Evolutionary conservation across 306 rosid species (phyloP).

Genomic region (Vachellia pachyceras): DNA sequence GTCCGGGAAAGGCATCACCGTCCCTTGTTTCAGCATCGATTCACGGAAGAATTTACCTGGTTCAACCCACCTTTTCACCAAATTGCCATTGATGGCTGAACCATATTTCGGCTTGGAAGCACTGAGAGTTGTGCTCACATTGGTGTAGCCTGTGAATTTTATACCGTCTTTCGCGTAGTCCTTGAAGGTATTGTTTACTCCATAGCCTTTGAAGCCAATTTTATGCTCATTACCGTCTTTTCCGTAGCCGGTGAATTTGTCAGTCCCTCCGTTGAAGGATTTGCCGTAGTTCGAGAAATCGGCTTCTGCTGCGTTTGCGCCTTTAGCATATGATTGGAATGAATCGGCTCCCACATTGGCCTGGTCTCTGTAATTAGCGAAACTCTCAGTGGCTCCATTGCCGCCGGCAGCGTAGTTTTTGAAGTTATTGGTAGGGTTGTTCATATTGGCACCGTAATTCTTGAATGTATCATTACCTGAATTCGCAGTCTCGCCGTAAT

Average conservation of each 20-base stretch:
- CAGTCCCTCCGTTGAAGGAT: constrained; percentile 83
- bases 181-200: constrained; percentile 83
- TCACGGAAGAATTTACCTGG: no score
- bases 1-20: no score
- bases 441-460: constrained; percentile 64
- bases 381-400: constrained; percentile 65
- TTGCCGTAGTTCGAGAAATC: constrained; percentile 78
- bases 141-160: constrained; percentile 58
- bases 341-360: constrained; percentile 86
- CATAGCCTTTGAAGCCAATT: constrained; percentile 71
- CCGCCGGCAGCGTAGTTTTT: constrained; percentile 70
- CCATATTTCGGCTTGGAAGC: constrained; percentile 33
- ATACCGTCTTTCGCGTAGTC: constrained; percentile 65
- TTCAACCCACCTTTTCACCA: no score
- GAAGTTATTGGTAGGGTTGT: constrained; percentile 74
- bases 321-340: constrained; percentile 73
- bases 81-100: no score
- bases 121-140: constrained; percentile 43
- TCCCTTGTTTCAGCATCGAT: no score
- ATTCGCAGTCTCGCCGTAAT: constrained; percentile 56
- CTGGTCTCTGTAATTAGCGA: constrained; percentile 74
- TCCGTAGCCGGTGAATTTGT: constrained; percentile 72
- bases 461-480: constrained; percentile 64
- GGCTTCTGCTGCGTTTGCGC: constrained; percentile 59
- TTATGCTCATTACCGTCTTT: constrained; percentile 43